These are phyloP conservation scores for Urochloa ruziziensis DNA, from an alignment of 176 grass and related monocot species.

Conservation along the genomic window DNA sequence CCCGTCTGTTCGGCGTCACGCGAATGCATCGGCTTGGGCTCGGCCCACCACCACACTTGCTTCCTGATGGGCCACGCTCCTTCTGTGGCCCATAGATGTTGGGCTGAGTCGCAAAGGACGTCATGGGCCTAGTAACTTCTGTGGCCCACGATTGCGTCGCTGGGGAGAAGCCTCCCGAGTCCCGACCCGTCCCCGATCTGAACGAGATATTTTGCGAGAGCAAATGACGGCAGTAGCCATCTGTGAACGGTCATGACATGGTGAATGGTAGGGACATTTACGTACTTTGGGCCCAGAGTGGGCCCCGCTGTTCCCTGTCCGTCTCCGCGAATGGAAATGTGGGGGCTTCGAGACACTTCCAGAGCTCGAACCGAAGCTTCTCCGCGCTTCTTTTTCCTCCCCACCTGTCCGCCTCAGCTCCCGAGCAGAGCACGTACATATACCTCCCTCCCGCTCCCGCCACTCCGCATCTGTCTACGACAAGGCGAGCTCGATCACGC, in stretches of 20 bases:
- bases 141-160: neutral
- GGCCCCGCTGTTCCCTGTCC: neutral
- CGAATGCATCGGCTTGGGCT: neutral
- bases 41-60: neutral
- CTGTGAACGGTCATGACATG: neutral
- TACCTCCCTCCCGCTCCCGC: neutral
- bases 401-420: neutral
- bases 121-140: neutral
- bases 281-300: neutral
- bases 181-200: too few relatives aligned
- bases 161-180: neutral
- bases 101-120: neutral
- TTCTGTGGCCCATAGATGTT: neutral
- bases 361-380: conserved; percentile 25
- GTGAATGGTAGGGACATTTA: neutral
- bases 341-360: conserved; percentile 34
- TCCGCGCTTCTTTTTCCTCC: neutral
- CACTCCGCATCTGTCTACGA: too few relatives aligned
- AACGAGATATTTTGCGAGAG: too few relatives aligned
- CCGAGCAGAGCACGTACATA: neutral
- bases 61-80: too few relatives aligned
- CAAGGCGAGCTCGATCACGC: neutral
- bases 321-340: neutral
- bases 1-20: too few relatives aligned
- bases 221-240: neutral